A percentile compares a stretch with the other conserved stretches of the same genome.
These are phyloP conservation scores for Spathaspora gorwiae DNA, from an alignment of 805 yeast species.

Conservation along the genomic window DNA sequence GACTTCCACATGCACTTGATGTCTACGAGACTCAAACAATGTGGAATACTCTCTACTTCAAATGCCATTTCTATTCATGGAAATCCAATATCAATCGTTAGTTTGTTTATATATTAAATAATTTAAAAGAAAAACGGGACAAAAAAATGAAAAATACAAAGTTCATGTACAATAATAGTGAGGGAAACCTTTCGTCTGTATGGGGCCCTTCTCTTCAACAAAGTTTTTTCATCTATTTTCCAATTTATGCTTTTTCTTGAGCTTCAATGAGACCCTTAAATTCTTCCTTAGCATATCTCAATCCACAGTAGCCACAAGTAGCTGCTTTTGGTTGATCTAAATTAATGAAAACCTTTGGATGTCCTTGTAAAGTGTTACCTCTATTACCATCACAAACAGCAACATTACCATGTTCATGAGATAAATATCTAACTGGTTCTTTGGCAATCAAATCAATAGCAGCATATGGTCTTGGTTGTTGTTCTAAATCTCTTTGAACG, in stretches of 20 bases:
- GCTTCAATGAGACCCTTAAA: slow-evolving; percentile 37
- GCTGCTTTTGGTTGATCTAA: slow-evolving; percentile 70
- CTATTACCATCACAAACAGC: slow-evolving; percentile 85
- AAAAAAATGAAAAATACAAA: too few species aligned
- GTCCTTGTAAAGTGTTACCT: slow-evolving; percentile 67
- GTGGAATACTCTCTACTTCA: too few species aligned
- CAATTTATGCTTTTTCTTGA: slow-evolving; percentile 2
- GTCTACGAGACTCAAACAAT: too few species aligned
- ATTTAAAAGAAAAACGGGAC: too few species aligned
- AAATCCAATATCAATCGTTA: too few species aligned
- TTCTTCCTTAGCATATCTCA: slow-evolving; percentile 57
- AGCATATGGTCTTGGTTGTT: slow-evolving; percentile 76
- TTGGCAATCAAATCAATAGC: slow-evolving; percentile 79
- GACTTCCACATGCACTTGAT: too few species aligned
- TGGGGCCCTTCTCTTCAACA: too few species aligned
- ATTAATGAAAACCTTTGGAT: slow-evolving; percentile 78
- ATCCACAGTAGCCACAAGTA: slow-evolving; percentile 79
- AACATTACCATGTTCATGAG: slow-evolving; percentile 43
- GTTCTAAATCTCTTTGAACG: slow-evolving; percentile 60
- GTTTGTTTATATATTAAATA: too few species aligned
- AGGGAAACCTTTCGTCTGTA: too few species aligned
- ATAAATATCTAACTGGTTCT: slow-evolving; percentile 63
- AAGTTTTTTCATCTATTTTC: background rate
- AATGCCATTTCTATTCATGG: too few species aligned
- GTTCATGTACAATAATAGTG: too few species aligned